Evolutionary conservation across 441 rosid genomes (phyloP), one percentile per base, ranked within the genome.

Genomic region (Populus hybrid): DNA sequence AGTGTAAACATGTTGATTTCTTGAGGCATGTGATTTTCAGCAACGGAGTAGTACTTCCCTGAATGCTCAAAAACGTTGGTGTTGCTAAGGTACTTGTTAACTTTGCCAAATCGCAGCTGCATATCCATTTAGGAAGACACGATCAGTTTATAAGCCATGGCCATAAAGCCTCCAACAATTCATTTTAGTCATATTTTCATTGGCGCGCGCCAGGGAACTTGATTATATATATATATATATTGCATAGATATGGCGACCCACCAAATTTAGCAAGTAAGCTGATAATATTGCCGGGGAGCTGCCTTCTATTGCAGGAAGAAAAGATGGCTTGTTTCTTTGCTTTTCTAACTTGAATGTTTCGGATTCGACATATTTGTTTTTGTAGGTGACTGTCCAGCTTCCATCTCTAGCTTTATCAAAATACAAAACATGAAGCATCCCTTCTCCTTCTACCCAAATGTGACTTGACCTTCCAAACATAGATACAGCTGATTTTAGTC

Each of bases 371-470:
- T 86, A 64, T 73, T 77, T 80, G 74, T 86, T 90, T 10, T 78
- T 85, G 77, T 87, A 90, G 23, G 29, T 20, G 1, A 88, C 76
- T 28, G 20, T 78, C 88, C 89, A 85, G 4, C 28, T 68, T 28
- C 82, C 88, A 31, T 78, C 67, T n/a, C 20, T 61, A n/a, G 75
- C 70, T 67, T 83, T 86, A 11, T 69, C 42, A 33, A 87, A 87
- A 71, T 88, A 85, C 65, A 88, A 31, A 69, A 80, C 90, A 77
- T 89, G 94, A 69, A 87, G 83, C 92, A 90, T 90, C 71, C 94
- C 92, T 84, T 90, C 92, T 66, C 92, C 91, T 84, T 86, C 90
- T 2, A 89, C 61, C 94, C 92, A 87, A 3, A 72, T 71, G 20
- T 87, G 81, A 75, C 74, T 87, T 42, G 92, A 82, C 21, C 64